Conservation (phyloP, 805 yeast genomes). For the Yarrowia alimentaria region DNA sequence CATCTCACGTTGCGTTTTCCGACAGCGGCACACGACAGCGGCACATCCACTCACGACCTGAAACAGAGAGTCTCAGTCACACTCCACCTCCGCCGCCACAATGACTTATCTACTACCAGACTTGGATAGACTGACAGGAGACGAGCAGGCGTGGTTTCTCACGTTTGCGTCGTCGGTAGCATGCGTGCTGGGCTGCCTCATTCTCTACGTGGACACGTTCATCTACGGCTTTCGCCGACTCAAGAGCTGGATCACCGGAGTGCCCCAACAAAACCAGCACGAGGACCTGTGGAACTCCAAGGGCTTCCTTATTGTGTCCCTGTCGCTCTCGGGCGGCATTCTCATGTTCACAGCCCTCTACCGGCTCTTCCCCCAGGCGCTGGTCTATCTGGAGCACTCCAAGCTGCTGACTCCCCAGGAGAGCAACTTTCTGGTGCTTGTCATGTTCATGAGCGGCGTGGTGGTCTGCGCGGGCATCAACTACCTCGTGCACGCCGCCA, state of each 20-base stretch:
- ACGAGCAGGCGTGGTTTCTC: conserved; percentile 50
- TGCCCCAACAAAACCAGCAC: no score
- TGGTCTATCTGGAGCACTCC: conserved; percentile 45
- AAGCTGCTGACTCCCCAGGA: conserved; percentile 33
- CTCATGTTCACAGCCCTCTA: conserved; percentile 72
- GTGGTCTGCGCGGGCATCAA: conserved; percentile 59
- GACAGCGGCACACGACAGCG: no score
- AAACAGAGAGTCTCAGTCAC: no score
- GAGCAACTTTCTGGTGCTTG: conserved; percentile 46
- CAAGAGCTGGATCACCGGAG: conserved; percentile 2
- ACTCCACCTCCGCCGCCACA: not conserved
- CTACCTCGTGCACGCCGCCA: conserved; percentile 62
- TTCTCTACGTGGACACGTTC: conserved; percentile 59
- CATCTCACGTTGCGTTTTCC: no score
- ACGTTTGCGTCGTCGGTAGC: conserved; percentile 65
- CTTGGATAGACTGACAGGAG: conserved; percentile 29
- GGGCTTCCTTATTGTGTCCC: conserved; percentile 65
- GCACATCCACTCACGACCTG: no score
- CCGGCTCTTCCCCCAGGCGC: conserved; percentile 70
- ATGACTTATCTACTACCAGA: conserved; percentile 17
- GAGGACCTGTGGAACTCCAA: conserved; percentile 38
- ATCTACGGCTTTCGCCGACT: conserved; percentile 58
- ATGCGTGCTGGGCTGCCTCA: conserved; percentile 67
- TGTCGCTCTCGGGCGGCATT: conserved; percentile 80
- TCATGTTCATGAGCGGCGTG: conserved; percentile 59